Evolutionary conservation across 257 asterid genomes (phyloP), one percentile per base, ranked within the genome.

Genomic region (Euphrasia confusa): DNA sequence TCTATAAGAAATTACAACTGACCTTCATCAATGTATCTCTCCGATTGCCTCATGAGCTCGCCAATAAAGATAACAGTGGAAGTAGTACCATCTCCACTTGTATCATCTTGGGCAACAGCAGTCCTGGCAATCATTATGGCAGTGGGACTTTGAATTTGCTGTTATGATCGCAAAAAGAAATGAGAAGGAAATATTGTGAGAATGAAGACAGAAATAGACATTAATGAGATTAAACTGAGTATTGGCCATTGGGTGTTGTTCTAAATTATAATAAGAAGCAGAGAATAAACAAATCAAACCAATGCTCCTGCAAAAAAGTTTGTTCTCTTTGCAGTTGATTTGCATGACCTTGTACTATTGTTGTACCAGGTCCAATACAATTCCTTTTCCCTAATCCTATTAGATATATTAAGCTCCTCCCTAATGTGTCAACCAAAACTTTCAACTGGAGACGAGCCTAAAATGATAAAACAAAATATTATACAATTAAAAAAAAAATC

Each of bases 111-210:
- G 64, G 99, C 99, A 71, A 93, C 96, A 49, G 99, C 97, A 67
- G 99, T 93, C 71, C 99, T 82, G 1, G 99, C 99, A 63, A 93
- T 93, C 99, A 93, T 93, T 70, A 93, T 83, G 64, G 99, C 99
- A 27, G 99, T 93, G 35, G 99, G 99, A 81, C 89, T 93, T 79
- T 93, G 97, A 61, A 93, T 93, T 93, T 93, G 99, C 99, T 93
- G 82, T 71, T 71, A 72, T 37, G 56, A 63, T 58, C 42, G 40
- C 72, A 28, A 15, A 27, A 18, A 70, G 45, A 3, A 0, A 12
- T 71, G 39, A 15, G 17, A 18, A 70, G 45, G 2, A 0, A 12
- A 35, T 15, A 37, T 21, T 59, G 45, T 61, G 45, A 66, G 58
- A 30, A 64, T 4, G 48, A 72, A 53, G 56, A 39, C 67, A 63